A percentile compares a stretch with the other conserved stretches of the same genome.
Evolutionary conservation across 441 rosid species (phyloP).

Genomic region (Raphanus hybrid): DNA sequence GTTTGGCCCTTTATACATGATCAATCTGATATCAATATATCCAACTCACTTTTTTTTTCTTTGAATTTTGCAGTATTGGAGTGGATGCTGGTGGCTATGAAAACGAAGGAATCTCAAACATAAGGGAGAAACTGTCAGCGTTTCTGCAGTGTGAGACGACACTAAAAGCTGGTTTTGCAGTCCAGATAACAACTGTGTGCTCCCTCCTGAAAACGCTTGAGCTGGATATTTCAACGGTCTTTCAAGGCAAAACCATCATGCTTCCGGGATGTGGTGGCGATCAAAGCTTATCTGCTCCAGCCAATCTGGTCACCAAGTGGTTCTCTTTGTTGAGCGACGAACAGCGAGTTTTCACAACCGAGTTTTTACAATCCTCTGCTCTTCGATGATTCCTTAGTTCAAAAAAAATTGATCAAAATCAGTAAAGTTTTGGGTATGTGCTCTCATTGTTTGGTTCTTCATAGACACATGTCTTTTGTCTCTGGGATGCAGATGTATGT

Average conservation of each 20-base stretch:
- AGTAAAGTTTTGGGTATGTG: slow-evolving; percentile 22
- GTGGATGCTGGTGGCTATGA: slow-evolving; percentile 61
- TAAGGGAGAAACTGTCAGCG: slow-evolving; percentile 54
- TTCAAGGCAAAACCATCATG: slow-evolving; percentile 37
- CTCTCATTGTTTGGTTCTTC: too few relatives aligned
- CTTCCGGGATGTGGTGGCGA: slow-evolving; percentile 19
- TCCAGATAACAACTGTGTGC: slow-evolving; percentile 59
- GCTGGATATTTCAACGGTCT: slow-evolving; percentile 40
- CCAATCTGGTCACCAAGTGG: slow-evolving; percentile 59
- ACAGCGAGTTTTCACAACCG: slow-evolving; percentile 43
- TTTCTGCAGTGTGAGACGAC: slow-evolving; percentile 51
- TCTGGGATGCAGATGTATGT: too few relatives aligned
- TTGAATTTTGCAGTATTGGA: slow-evolving; percentile 58
- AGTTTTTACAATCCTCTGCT: slow-evolving; percentile 30
- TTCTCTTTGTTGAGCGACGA: slow-evolving; percentile 57
- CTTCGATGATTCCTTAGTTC: slow-evolving; percentile 17
- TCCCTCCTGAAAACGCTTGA: slow-evolving; percentile 60
- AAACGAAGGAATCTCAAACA: slow-evolving; percentile 53
- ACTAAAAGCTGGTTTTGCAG: slow-evolving; percentile 50
- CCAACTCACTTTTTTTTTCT: neutral
- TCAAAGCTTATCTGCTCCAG: slow-evolving; percentile 42
- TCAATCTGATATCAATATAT: slow-evolving; percentile 14
- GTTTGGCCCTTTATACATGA: slow-evolving; percentile 7
- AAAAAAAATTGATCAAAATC: neutral
- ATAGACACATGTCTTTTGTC: too few relatives aligned